Conservation (phyloP, 768 basidiomycete species). For the Polyporus arcularius region DNA sequence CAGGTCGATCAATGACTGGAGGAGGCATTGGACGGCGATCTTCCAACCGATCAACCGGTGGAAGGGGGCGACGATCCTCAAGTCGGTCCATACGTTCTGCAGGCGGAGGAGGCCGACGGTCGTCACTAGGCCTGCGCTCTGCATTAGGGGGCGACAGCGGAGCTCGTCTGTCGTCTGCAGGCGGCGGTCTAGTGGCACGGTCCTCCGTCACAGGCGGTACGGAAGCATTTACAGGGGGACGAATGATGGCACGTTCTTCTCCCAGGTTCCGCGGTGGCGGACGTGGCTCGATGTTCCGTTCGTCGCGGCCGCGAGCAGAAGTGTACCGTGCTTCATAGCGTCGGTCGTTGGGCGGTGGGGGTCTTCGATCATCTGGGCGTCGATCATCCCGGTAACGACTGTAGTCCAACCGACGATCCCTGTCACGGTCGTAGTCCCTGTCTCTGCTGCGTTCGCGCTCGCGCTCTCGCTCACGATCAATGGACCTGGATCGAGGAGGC, state of each 20-base stretch:
- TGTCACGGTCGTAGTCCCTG: conserved; percentile 35
- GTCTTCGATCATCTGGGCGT: conserved; percentile 35
- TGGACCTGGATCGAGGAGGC: conserved; percentile 3
- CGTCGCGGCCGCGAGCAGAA: conserved; percentile 30
- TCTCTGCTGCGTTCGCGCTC: conserved; percentile 36
- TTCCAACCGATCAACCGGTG: too few species aligned
- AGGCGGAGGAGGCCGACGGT: conserved; percentile 4
- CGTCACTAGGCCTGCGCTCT: conserved; percentile 11
- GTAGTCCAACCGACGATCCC: conserved; percentile 40
- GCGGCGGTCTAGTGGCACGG: neutral
- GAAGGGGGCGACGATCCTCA: neutral
- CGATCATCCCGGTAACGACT: conserved; percentile 40
- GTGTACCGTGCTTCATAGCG: conserved; percentile 50
- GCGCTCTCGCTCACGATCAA: conserved; percentile 8
- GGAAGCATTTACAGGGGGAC: conserved; percentile 10
- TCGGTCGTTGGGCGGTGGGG: conserved; percentile 42
- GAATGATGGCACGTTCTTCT: conserved; percentile 21
- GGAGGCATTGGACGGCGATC: neutral
- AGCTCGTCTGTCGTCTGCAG: conserved; percentile 12
- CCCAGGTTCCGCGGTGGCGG: conserved; percentile 16
- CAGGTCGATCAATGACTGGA: neutral
- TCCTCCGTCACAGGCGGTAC: conserved; percentile 1
- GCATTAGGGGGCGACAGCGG: neutral
- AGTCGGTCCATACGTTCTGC: too few species aligned
- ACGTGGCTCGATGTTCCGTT: conserved; percentile 20